Evolutionary conservation across 1,139 yeast species (phyloP), one percentile per base, ranked within the genome.

Genomic region (Geotrichum candidum): DNA sequence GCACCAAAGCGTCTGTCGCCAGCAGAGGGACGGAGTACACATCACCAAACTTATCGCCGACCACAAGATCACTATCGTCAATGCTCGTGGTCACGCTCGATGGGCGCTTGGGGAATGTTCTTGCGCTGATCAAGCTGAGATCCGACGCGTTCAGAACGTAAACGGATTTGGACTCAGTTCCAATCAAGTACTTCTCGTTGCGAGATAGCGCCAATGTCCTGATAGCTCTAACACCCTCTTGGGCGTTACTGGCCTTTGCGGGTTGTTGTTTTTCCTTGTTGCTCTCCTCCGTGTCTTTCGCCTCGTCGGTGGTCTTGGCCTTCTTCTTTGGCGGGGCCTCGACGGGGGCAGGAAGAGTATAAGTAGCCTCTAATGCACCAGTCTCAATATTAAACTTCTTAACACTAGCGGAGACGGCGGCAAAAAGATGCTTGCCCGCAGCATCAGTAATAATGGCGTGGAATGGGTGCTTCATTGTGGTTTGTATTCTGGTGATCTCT

Each of bases 21-120:
- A 55, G 55, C 46, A 86, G 74, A 5, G 79, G 74, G 23, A 88
- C 80, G 1, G 81, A 73, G 72, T 89, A 94, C 6, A 91, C 97
- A 74, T 95, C 99, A 56, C 99, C 99, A 72, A 92, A 94, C 77
- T 95, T 95, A 74, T 95, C 99, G n/a, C 96, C 97, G 25, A 91
- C 82, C 1, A 91, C 73, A 13, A 90, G 76, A 4, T 78, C 77
- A 2, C 63, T 56, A 61, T 80, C 84, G 64, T 82, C 84, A 25
- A 76, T 73, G 9, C 87, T 80, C 11, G 72, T 65, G n/a, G 90
- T 80, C 18, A 90, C 78, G 0, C 96, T 86, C 67, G 91, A 87
- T 11, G 98, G 97, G 73, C 98, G 84, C 75, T 94, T 94, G 31
- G 97, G 90, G 70, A 90, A 86, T 7, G 83, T 80, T 70, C 90